These are phyloP conservation scores for Choanephora cucurbitarum DNA, from an alignment of 371 early-diverging fungal genomes.

Conservation along the genomic window DNA sequence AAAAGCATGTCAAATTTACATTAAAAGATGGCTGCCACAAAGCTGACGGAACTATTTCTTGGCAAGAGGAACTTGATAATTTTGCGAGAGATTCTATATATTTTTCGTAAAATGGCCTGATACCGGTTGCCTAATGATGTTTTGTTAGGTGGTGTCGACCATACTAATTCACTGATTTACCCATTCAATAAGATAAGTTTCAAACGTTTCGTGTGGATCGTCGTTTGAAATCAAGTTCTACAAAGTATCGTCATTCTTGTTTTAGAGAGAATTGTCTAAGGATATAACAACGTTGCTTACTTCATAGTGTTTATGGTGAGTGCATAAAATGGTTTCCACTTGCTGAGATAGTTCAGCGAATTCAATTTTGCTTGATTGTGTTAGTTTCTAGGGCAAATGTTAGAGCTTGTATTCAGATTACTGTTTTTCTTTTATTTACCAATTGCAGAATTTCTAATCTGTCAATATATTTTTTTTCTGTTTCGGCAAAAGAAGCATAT, in stretches of 20 bases:
- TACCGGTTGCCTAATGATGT: no score
- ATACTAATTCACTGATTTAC: neutral
- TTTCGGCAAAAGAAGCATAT: no score
- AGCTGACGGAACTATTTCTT: slow-evolving; percentile 30
- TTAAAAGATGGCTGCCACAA: slow-evolving; percentile 19
- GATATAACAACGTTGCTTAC: slow-evolving; percentile 14
- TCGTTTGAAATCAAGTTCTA: slow-evolving; percentile 7
- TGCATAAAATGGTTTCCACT: no score
- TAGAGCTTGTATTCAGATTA: no score
- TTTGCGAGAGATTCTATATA: no score
- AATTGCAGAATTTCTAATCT: no score
- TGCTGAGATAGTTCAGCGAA: no score
- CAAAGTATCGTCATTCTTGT: slow-evolving; percentile 1
- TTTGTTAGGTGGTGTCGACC: neutral
- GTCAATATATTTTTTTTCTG: no score
- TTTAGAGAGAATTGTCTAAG: neutral
- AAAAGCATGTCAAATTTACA: slow-evolving; percentile 7
- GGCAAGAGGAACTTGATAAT: neutral
- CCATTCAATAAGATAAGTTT: slow-evolving; percentile 9
- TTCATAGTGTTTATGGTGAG: slow-evolving; percentile 14
- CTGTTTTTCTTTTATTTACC: no score
- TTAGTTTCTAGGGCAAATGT: no score
- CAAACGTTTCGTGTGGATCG: neutral
- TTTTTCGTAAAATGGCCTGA: no score
- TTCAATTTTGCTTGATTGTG: no score